Base-by-base conservation (phyloP, 352 stramenopile species). In the Pythium folliculosum region DNA sequence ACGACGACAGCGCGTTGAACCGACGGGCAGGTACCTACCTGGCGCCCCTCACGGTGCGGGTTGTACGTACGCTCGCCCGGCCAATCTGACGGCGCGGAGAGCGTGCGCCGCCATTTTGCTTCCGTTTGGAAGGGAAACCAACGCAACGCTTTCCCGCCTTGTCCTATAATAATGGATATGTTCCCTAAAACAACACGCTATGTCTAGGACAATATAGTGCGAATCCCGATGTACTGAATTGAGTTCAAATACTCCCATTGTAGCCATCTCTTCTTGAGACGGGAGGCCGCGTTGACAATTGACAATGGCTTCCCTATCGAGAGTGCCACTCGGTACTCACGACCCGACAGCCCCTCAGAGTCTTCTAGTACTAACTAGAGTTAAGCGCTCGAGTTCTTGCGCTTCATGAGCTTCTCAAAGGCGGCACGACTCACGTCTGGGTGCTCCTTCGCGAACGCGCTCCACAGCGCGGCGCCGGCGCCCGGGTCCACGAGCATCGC, bases 401-500 rank as follows among this genome's bases (percentile, higher is more conserved):
- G 45, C 47, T 64, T 62, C 67, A 69, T 66, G 60, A 80, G 53
- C 50, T 73, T 80, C 43, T 76, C 54, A n/a, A 81, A 81, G 5
- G 75, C 75, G 19, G 13, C 22, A 5, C 75, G 71, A 58, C 75
- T 81, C 27, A 79, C 35, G 56, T 74, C 57, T 6, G 75, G 71
- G 48, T 79, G 56, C 10, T 71, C 56, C 14, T 38, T 27, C 5
- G 75, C 58, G 30, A 77, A 81, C n/a, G 17, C 44, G 30, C 71
- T 73, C 76, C 76, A 82, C 22, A 80, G 50, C 30, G 61, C 49
- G 1, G 66, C 58, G 14, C 76, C 76, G 5, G 44, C 27, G 8
- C 71, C 60, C 0, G 76, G 67, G 19, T 80, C 76, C 1, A 73
- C 51, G 13, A 79, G 30, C 76, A 82, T 82, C 17, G 76, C 66